A percentile compares a stretch with the other conserved stretches of the same genome.
Conservation (phyloP, 2,329 filamentous ascomycete species). For the Trichoderma sp. region DNA sequence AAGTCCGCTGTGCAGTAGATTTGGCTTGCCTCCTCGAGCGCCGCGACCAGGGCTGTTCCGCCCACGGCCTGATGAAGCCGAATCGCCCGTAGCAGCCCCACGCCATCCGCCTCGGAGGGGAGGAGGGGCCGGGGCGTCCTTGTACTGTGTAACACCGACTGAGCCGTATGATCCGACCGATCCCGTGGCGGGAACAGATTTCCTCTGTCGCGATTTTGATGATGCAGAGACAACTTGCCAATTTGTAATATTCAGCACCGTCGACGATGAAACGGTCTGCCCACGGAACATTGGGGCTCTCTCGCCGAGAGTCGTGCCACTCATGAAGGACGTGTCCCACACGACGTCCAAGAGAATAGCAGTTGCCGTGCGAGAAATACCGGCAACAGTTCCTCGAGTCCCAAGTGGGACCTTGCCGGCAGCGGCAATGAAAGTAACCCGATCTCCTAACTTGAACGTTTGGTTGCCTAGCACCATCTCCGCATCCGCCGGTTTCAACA, state of each 20-base stretch:
- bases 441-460: conserved; percentile 79
- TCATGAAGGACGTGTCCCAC: conserved; percentile 96
- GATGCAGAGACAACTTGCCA: conserved; percentile 76
- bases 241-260: conserved; percentile 83
- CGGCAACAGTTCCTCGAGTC: conserved; percentile 88
- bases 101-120: conserved; percentile 61
- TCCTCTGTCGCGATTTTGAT: conserved; percentile 52
- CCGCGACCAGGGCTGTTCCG: conserved; percentile 44
- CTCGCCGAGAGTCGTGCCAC: conserved; percentile 86
- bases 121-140: conserved; percentile 56
- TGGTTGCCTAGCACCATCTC: conserved; percentile 89
- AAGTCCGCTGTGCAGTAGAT: conserved; percentile 53
- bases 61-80: conserved; percentile 41
- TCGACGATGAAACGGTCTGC: conserved; percentile 84
- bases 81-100: conserved; percentile 54
- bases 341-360: conserved; percentile 85
- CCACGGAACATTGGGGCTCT: conserved; percentile 92
- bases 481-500: conserved; percentile 94
- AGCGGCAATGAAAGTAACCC: conserved; percentile 88
- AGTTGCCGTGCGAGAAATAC: conserved; percentile 84
- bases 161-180: conserved; percentile 57
- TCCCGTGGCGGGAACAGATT: conserved; percentile 48
- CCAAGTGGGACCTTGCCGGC: conserved; percentile 95
- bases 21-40: conserved; percentile 43
- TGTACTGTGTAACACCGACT: conserved; percentile 63